These are phyloP conservation scores for Chloromonas sp. DNA, from an alignment of 163 green algal genomes.

Conservation along the genomic window DNA sequence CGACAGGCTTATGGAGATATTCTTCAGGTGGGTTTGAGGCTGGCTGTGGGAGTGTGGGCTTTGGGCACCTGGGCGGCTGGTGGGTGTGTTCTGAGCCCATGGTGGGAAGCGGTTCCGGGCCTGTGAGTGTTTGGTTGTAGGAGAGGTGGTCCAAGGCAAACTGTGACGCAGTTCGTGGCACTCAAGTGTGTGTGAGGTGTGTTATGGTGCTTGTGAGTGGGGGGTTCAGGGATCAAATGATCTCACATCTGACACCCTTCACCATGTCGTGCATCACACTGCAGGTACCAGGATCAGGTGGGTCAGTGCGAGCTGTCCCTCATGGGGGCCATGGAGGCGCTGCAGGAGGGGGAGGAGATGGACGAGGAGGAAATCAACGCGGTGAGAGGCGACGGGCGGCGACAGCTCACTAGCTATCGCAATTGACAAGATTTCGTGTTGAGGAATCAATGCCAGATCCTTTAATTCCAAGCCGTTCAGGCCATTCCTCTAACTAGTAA, in stretches of 20 bases:
- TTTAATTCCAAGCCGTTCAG: background rate
- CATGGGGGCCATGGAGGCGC: background rate
- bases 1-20: slow-evolving; percentile 91
- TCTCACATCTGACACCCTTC: background rate
- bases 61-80: background rate
- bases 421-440: background rate
- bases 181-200: background rate
- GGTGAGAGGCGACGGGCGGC: background rate
- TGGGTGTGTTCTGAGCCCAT: background rate
- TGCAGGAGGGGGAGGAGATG: slow-evolving; percentile 38
- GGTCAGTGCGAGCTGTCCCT: slow-evolving; percentile 34
- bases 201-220: background rate
- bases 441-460: background rate
- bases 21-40: slow-evolving; percentile 45
- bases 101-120: background rate
- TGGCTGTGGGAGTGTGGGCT: background rate
- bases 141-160: too few species aligned
- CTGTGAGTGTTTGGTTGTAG: too few species aligned
- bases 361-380: slow-evolving; percentile 21
- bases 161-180: too few species aligned
- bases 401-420: background rate
- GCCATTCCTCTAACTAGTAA: background rate
- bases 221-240: background rate
- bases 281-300: slow-evolving; percentile 52
- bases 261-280: background rate